These are phyloP conservation scores for Chlorella sp. DNA, from an alignment of 139 green algal genomes.

Conservation along the genomic window DNA sequence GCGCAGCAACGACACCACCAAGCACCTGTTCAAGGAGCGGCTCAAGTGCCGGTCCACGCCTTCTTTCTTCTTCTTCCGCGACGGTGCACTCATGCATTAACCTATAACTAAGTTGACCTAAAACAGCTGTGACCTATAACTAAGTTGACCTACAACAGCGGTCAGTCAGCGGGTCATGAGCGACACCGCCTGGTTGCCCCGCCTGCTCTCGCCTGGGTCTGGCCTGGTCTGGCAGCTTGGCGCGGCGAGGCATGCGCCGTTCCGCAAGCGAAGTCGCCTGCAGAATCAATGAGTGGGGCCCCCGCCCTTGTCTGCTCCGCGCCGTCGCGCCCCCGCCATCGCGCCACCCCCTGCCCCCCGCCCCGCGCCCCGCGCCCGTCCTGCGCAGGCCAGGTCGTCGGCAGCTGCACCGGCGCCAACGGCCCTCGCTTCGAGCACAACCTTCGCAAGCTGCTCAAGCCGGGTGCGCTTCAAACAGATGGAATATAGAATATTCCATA, in stretches of 20 bases:
- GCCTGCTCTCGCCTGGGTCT: background rate
- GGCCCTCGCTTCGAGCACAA: constrained; percentile 20
- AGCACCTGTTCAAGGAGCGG: constrained; percentile 50
- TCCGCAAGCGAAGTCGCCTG: background rate
- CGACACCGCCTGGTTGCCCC: background rate
- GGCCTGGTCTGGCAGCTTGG: background rate
- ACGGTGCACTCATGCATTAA: constrained; percentile 10
- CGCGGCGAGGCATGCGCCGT: background rate
- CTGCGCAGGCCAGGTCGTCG: constrained; percentile 14
- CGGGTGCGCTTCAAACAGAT: too few relatives aligned
- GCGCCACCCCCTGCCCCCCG: background rate
- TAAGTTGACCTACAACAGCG: background rate
- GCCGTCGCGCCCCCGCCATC: background rate
- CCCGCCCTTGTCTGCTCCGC: background rate
- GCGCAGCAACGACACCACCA: constrained; percentile 54
- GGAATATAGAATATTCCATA: too few relatives aligned
- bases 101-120: too few relatives aligned
- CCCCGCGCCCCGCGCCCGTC: too few relatives aligned
- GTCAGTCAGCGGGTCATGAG: background rate
- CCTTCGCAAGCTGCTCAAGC: constrained; percentile 5
- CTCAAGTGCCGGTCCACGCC: constrained; percentile 38
- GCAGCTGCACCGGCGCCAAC: constrained; percentile 18
- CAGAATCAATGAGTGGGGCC: background rate
- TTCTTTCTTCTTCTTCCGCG: constrained; percentile 40
- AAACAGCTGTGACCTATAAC: too few relatives aligned